Percentiles rank a stretch among this genome's conserved stretches.
Evolutionary conservation across 371 early-diverging fungal species (phyloP).

Genomic region (Lichtheimia hyalospora): DNA sequence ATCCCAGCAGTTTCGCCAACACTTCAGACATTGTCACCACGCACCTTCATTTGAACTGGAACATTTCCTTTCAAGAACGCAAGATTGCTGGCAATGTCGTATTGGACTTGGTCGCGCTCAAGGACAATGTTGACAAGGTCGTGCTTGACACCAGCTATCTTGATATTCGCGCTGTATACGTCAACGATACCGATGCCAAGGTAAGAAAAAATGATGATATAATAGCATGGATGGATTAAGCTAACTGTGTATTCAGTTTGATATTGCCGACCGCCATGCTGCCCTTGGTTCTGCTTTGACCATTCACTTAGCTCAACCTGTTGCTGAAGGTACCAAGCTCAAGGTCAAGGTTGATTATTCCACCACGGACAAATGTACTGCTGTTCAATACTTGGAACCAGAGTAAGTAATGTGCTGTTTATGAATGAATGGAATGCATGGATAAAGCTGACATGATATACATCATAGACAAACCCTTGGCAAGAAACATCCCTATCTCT

Average conservation of each 20-base stretch:
- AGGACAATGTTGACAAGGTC: slow-evolving; percentile 56
- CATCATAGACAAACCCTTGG: slow-evolving; percentile 84
- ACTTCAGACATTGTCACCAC: slow-evolving; percentile 66
- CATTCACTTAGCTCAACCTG: slow-evolving; percentile 54
- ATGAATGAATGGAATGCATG: not conserved
- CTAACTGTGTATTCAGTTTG: slow-evolving; percentile 37
- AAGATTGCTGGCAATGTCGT: slow-evolving; percentile 68
- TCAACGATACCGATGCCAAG: slow-evolving; percentile 40
- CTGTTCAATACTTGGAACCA: slow-evolving; percentile 90
- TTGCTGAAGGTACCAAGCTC: slow-evolving; percentile 44
- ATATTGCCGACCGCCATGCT: slow-evolving; percentile 55
- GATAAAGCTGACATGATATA: not conserved
- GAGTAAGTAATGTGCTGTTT: slow-evolving; percentile 41
- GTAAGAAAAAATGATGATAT: slow-evolving; percentile 23
- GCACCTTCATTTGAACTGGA: slow-evolving; percentile 77
- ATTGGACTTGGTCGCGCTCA: slow-evolving; percentile 54
- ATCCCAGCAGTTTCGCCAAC: slow-evolving; percentile 89
- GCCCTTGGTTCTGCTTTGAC: slow-evolving; percentile 79
- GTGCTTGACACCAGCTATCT: slow-evolving; percentile 80
- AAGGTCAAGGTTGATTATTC: slow-evolving; percentile 71
- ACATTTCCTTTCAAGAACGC: slow-evolving; percentile 74
- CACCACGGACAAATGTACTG: slow-evolving; percentile 82
- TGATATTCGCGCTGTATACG: slow-evolving; percentile 52
- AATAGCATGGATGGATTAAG: too few species aligned
- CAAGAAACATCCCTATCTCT: slow-evolving; percentile 91